These are phyloP conservation scores for Microdochium paspali DNA, from an alignment of 2,329 filamentous ascomycete species.

Conservation along the genomic window DNA sequence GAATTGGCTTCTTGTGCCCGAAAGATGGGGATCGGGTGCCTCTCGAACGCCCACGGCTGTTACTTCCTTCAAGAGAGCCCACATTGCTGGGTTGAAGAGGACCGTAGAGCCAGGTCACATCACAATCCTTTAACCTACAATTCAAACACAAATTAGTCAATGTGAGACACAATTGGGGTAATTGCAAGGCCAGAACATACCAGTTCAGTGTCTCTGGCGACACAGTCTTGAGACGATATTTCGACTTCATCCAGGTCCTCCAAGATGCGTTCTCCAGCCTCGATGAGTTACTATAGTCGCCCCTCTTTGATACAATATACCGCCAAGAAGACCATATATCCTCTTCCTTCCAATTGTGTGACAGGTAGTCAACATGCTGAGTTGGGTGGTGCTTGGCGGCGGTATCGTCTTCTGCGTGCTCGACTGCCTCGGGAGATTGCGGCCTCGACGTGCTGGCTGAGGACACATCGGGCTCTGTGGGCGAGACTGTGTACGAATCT, in stretches of 20 bases:
- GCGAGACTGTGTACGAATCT: conserved; percentile 42
- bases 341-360: conserved; percentile 87
- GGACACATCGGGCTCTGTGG: conserved; percentile 37
- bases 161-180: not conserved
- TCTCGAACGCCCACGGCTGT: not conserved
- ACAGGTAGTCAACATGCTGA: conserved; percentile 89
- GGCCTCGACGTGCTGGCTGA: conserved; percentile 44
- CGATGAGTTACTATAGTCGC: conserved; percentile 70
- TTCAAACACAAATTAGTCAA: conserved; percentile 1
- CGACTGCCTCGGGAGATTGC: conserved; percentile 44
- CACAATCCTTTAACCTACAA: conserved; percentile 84
- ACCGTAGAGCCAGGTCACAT: conserved; percentile 96
- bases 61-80: not conserved
- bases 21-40: conserved; percentile 51
- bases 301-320: conserved; percentile 74
- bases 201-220: conserved; percentile 91
- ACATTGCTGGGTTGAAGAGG: conserved; percentile 63
- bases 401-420: conserved; percentile 70
- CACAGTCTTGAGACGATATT: conserved; percentile 77
- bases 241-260: conserved; percentile 92
- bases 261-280: conserved; percentile 93
- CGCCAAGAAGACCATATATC: conserved; percentile 98
- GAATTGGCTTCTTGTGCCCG: conserved; percentile 76
- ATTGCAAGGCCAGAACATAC: conserved; percentile 38
- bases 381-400: conserved; percentile 67